These are phyloP conservation scores for Inga leiocalycina DNA, from an alignment of 306 rosid species.

Conservation along the genomic window DNA sequence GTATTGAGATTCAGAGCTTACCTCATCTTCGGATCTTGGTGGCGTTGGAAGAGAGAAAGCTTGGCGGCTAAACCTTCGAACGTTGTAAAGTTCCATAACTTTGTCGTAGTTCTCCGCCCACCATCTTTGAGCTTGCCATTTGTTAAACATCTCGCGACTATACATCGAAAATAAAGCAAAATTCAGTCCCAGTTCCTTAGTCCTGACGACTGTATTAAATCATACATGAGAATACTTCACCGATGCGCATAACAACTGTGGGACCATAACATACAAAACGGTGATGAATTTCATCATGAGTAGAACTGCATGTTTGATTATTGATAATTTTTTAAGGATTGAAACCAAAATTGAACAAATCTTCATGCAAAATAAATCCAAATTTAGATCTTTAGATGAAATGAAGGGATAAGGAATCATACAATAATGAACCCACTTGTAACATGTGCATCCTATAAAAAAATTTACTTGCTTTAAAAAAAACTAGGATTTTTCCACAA, in stretches of 20 bases:
- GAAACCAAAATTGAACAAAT: background rate
- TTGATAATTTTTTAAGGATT: background rate
- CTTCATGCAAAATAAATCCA: background rate
- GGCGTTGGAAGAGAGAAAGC: constrained; percentile 62
- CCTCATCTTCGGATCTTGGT: constrained; percentile 65
- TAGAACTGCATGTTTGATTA: background rate
- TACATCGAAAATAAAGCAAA: constrained; percentile 34
- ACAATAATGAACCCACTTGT: background rate
- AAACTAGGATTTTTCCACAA: background rate
- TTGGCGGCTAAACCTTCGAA: constrained; percentile 54
- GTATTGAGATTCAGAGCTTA: constrained; percentile 25
- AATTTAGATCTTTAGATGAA: background rate
- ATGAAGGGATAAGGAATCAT: background rate
- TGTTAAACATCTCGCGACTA: constrained; percentile 61
- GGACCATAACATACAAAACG: background rate
- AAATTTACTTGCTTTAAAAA: background rate
- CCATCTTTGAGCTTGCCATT: constrained; percentile 66
- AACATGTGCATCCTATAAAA: background rate
- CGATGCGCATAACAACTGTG: constrained; percentile 2
- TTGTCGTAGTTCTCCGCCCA: constrained; percentile 62
- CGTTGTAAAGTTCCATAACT: constrained; percentile 64
- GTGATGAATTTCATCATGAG: constrained; percentile 2
- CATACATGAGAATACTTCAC: constrained; percentile 21
- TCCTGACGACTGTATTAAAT: background rate
- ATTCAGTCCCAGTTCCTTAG: constrained; percentile 21